Base-by-base conservation (phyloP, 2,329 filamentous ascomycete species). In the Pseudopyricularia javanii region DNA sequence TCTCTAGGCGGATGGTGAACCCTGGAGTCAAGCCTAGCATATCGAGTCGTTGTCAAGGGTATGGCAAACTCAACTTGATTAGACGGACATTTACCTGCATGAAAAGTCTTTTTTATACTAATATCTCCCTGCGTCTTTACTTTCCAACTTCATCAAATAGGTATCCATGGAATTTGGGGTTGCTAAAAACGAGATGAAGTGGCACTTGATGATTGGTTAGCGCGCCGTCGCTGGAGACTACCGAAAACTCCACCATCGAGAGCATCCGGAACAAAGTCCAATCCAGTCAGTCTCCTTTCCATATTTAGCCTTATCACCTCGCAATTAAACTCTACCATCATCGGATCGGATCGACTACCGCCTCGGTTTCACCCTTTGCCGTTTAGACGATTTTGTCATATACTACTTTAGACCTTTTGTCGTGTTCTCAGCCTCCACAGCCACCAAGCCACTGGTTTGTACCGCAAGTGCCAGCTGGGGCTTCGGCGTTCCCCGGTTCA, bases 251-350 rank as follows among this genome's bases (percentile, higher is more conserved):
- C 40, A 45, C 40, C 40, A 26, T 20, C 14, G 20, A 14, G 24
- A 24, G 17, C 40, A 26, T 45, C 17, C 17, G 12, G 22, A 26
- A 20, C 20, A 43, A 43, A 43, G 37, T 22, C 40, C 17, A 24
- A 17, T 24, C 7, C 15, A 45, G 14, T 43, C 22, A 26, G 15
- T 33, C 9, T 34, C 32, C 20, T 28, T 30, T 47, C 22, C 28
- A 15, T 22, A 40, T 50, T 50, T 50, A 50, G 49, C 49, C 49
- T 37, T 20, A 50, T 37, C 22, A 26, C 12, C 12, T 26, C 20
- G 32, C 49, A 50, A 50, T 50, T 34, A 50, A 37, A 34, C 49
- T 17, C 33, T 50, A 50, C 33, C 40, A 24, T 20, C 40, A 24
- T 45, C 20, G 40, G 40, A 17, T 26, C 40, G 17, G 22, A 24